Base-by-base conservation (phyloP, 805 yeast species). In the Cyberlindnera saturnus region DNA sequence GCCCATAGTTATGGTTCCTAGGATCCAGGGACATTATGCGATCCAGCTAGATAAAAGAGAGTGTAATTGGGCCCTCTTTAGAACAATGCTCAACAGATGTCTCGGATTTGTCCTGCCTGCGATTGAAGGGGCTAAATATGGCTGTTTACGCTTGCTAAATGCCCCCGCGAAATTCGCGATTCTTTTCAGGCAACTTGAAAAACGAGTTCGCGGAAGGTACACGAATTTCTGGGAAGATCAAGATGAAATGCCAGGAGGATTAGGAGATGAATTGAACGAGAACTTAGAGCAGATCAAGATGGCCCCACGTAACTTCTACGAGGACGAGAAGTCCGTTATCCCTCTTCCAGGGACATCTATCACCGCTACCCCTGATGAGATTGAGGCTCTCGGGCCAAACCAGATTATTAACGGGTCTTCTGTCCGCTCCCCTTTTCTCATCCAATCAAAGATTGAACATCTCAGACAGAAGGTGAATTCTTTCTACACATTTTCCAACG, bases 401-500 rank as follows among this genome's bases (percentile, higher is more conserved):
- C 60, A 67, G 43, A 55, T 74, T 18, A 69, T 79, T 39, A 74
- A 75, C 50, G 86, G 85, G 13, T 71, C 75, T 18, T 69, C 80
- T 0, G 73, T 80, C 34, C 74, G 81, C 39, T 71, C 83, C 3
- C 70, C 79, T 36, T 53, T 64, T 3, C 45, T 65, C 15, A 56
- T 85, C 19, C 82, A 82, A 57, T 47, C 65, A 3, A 62, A 64
- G 39, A 65, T 85, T 52, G 71, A 68, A 39, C 23, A 55, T 3
- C 70, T 71, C 5, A 77, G 95, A 62, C 64, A 69, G 42, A 54
- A 64, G 40, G 20, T 58, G 15, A 52, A 58, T 44, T 18, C 36
- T 5, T 26, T 47, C 38, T 50, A 53, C 43, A 41, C 36, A 30
- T 20, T 39, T 23, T 55, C 74, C 4, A 68, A 68, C 43, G 41